phyloP scores from a whole-genome alignment of 345 rosid species.

The Gossypium anomalum region DNA sequence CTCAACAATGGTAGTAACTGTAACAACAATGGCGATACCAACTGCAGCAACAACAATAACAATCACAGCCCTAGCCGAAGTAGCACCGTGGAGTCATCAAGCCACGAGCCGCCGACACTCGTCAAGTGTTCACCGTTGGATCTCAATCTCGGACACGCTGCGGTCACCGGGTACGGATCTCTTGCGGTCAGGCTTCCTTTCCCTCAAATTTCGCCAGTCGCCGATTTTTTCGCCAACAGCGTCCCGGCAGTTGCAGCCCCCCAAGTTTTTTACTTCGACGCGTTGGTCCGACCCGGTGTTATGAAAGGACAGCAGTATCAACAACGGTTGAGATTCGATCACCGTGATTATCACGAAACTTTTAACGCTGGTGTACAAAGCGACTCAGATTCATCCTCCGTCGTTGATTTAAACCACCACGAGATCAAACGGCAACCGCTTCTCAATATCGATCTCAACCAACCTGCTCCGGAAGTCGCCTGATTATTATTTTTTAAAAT shows the following conservation, averaged over 20 bases:
- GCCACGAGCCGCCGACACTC: conserved; percentile 37
- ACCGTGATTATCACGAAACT: conserved; percentile 14
- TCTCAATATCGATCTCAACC: conserved; percentile 68
- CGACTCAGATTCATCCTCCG: conserved; percentile 61
- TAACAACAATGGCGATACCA: background rate
- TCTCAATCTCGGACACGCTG: conserved; percentile 36
- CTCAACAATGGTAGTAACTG: background rate
- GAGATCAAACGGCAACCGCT: conserved; percentile 24
- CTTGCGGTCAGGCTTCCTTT: conserved; percentile 24
- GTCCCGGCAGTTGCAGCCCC: background rate
- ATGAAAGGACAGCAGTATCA: conserved; percentile 28
- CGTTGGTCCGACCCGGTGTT: conserved; percentile 20
- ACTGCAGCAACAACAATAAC: background rate
- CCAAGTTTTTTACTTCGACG: conserved; percentile 30
- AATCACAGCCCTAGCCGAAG: conserved; percentile 56
- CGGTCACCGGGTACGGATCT: conserved; percentile 14
- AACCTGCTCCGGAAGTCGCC: conserved; percentile 46
- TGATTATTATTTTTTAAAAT: conserved; percentile 25
- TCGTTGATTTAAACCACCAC: conserved; percentile 34
- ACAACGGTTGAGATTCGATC: conserved; percentile 30
- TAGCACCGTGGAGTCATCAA: conserved; percentile 60
- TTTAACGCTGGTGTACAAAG: conserved; percentile 33
- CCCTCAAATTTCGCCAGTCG: conserved; percentile 18
- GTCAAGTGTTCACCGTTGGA: conserved; percentile 34
- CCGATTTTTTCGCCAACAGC: conserved; percentile 12